Conservation (phyloP, 441 rosid species). For the Adansonia grandidieri region DNA sequence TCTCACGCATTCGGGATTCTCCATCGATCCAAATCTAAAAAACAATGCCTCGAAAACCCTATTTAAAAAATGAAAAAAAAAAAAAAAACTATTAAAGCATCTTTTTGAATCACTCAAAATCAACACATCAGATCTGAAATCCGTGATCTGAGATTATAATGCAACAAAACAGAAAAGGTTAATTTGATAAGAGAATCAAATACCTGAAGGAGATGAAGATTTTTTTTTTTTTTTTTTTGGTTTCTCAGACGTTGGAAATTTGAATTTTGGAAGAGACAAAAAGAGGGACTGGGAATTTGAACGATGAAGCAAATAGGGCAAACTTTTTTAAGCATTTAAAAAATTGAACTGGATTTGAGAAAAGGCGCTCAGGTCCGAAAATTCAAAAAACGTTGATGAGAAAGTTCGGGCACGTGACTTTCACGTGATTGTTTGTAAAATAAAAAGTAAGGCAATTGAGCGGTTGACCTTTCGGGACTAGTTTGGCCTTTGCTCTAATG, state of each 20-base stretch:
- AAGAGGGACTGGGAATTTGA: conserved; percentile 33
- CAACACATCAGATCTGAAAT: conserved; percentile 25
- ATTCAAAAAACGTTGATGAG: conserved; percentile 55
- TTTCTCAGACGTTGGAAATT: conserved; percentile 22
- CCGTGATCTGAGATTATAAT: conserved; percentile 21
- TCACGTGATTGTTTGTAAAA: conserved; percentile 38
- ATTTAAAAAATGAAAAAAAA: not conserved
- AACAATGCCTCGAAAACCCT: conserved; percentile 10
- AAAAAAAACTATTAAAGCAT: not conserved
- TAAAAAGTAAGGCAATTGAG: not conserved
- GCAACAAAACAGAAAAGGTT: not conserved
- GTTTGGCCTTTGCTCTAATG: not conserved
- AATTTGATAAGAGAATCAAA: conserved; percentile 12
- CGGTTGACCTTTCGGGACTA: not conserved
- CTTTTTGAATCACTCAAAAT: not conserved
- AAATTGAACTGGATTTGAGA: conserved; percentile 36
- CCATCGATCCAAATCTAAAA: conserved; percentile 46
- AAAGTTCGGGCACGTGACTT: conserved; percentile 42
- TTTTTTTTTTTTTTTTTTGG: not conserved
- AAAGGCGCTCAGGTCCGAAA: conserved; percentile 59
- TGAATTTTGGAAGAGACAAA: conserved; percentile 34
- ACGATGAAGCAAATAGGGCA: conserved; percentile 22
- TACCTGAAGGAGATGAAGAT: conserved; percentile 22
- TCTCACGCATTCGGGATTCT: conserved; percentile 66
- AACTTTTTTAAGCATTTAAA: conserved; percentile 25